Evolutionary conservation across 1,284 basidiomycete species (phyloP).

Genomic region (Heterobasidion parviporum): DNA sequence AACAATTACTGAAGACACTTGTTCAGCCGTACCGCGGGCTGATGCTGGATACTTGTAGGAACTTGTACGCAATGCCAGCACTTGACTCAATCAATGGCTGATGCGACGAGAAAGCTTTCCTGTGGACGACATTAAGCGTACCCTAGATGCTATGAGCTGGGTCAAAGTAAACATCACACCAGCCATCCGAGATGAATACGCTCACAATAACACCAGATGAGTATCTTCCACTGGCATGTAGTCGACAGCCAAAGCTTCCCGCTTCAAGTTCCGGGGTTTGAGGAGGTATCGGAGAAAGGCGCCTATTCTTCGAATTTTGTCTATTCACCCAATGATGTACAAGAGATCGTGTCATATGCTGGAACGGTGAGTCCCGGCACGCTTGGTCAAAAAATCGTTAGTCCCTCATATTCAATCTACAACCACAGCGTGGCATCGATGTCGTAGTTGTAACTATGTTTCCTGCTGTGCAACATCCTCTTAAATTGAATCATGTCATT

Average conservation of each 20-base stretch:
- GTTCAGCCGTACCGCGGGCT: constrained; percentile 70
- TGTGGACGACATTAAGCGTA: constrained; percentile 57
- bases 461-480: neutral
- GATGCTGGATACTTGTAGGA: constrained; percentile 72
- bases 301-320: constrained; percentile 54
- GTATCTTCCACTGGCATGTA: constrained; percentile 77
- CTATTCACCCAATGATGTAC: constrained; percentile 57
- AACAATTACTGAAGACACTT: neutral
- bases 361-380: constrained; percentile 41
- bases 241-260: constrained; percentile 76
- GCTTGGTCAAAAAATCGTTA: neutral
- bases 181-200: neutral
- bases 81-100: neutral
- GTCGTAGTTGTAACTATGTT: neutral
- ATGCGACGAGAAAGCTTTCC: constrained; percentile 42
- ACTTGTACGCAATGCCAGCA: constrained; percentile 34
- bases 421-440: neutral
- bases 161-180: constrained; percentile 54
- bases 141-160: constrained; percentile 82
- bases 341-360: constrained; percentile 63
- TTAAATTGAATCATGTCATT: neutral
- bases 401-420: neutral
- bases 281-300: constrained; percentile 56
- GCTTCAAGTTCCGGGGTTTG: constrained; percentile 53
- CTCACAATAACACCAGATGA: constrained; percentile 33